Percentiles rank a stretch among this genome's conserved stretches.
phyloP scores from a whole-genome alignment of 1,139 yeast species.

The Pneumocystis carinii region DNA sequence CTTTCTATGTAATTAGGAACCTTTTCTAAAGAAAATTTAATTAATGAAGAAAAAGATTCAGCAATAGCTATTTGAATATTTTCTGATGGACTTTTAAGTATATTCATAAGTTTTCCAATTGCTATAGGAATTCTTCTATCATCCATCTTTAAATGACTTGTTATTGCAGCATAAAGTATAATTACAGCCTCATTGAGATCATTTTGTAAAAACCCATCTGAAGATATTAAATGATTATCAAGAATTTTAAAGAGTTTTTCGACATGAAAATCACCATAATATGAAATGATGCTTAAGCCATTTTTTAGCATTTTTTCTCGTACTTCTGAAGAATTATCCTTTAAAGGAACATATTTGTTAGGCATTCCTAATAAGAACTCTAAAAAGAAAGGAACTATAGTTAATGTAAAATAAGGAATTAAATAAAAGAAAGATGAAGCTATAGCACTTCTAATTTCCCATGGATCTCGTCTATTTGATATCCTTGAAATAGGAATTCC shows the following conservation, averaged over 20 bases:
- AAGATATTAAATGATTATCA: conserved; percentile 38
- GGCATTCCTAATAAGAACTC: conserved; percentile 36
- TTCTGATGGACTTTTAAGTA: conserved; percentile 77
- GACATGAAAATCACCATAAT: conserved; percentile 48
- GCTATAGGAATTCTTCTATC: conserved; percentile 53
- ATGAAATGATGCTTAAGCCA: conserved; percentile 56
- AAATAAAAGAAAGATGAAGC: background rate
- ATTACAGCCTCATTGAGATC: conserved; percentile 70
- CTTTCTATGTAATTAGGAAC: conserved; percentile 41
- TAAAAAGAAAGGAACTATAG: background rate
- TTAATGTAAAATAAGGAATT: background rate
- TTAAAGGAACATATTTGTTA: conserved; percentile 40
- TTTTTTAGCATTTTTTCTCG: conserved; percentile 78
- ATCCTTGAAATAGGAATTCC: conserved; percentile 61
- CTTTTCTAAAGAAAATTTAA: conserved; percentile 32
- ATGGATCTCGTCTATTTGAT: conserved; percentile 48
- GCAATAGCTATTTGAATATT: conserved; percentile 79
- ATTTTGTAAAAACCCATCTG: conserved; percentile 32
- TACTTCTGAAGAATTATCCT: conserved; percentile 58
- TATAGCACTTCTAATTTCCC: conserved; percentile 75
- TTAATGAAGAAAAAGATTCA: conserved; percentile 72
- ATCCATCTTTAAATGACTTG: conserved; percentile 52
- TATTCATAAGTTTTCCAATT: conserved; percentile 52
- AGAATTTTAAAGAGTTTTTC: conserved; percentile 65
- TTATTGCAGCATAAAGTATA: conserved; percentile 74